phyloP scores from a whole-genome alignment of 2,329 filamentous ascomycete species.

The Microcera coccophila region DNA sequence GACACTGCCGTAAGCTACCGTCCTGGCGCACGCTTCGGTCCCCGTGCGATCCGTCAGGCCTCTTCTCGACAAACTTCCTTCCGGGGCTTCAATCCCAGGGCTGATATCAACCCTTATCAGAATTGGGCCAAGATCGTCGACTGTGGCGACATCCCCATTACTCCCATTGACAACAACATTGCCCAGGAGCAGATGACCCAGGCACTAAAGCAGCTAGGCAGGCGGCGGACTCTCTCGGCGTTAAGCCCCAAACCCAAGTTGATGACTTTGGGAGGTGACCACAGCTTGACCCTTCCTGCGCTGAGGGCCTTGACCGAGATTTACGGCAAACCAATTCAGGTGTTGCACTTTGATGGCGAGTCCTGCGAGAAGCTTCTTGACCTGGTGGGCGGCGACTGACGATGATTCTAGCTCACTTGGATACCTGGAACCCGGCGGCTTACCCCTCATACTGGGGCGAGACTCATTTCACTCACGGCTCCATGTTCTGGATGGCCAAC shows the following conservation, averaged over 20 bases:
- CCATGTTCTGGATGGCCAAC: conserved; percentile 86
- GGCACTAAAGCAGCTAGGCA: conserved; percentile 67
- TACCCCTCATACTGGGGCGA: conserved; percentile 71
- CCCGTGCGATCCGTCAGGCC: conserved; percentile 79
- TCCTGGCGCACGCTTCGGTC: conserved; percentile 68
- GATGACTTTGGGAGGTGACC: conserved; percentile 69
- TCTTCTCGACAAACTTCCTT: conserved; percentile 76
- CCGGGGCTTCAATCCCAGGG: conserved; percentile 75
- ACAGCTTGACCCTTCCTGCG: conserved; percentile 66
- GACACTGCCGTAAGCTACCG: conserved; percentile 70
- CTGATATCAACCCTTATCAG: conserved; percentile 77
- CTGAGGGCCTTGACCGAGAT: conserved; percentile 61
- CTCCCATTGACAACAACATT: conserved; percentile 79
- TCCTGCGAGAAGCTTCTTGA: not conserved
- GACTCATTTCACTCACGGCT: conserved; percentile 77
- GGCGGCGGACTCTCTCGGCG: conserved; percentile 36
- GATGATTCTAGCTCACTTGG: conserved; percentile 55
- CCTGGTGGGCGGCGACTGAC: conserved; percentile 1
- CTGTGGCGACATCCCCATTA: conserved; percentile 86
- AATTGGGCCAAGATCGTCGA: conserved; percentile 79
- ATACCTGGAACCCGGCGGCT: conserved; percentile 79
- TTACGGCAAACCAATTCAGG: conserved; percentile 60
- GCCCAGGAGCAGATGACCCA: conserved; percentile 81
- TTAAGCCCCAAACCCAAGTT: conserved; percentile 48
- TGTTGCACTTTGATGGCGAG: conserved; percentile 66